These are phyloP conservation scores for Pestalotiopsis sp. DNA, from an alignment of 2,329 filamentous ascomycete genomes.

Conservation along the genomic window DNA sequence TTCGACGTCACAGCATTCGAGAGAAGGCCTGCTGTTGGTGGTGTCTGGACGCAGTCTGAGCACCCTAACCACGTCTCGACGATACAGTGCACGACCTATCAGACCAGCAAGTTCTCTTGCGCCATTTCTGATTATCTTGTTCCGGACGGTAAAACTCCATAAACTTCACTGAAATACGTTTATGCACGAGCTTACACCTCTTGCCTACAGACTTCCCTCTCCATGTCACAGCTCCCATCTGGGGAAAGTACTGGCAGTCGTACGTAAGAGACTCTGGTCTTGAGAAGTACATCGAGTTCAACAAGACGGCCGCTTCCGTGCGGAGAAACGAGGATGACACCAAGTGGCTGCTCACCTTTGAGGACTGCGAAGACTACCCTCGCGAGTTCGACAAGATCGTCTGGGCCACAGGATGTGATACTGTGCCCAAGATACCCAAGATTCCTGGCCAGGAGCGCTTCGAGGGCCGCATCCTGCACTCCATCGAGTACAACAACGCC, in stretches of 20 bases:
- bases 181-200: background rate
- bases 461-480: slow-evolving; percentile 2
- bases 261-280: background rate
- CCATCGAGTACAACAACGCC: background rate
- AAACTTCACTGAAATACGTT: background rate
- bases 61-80: background rate
- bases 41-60: slow-evolving; percentile 1
- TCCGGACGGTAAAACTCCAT: background rate
- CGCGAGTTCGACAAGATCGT: slow-evolving; percentile 11
- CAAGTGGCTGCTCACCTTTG: slow-evolving; percentile 3
- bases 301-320: background rate
- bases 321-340: background rate
- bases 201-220: background rate
- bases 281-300: slow-evolving; percentile 9
- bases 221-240: background rate
- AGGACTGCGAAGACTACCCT: slow-evolving; percentile 1
- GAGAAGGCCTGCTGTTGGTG: background rate
- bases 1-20: slow-evolving; percentile 8
- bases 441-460: slow-evolving; percentile 2
- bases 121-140: slow-evolving; percentile 6
- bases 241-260: slow-evolving; percentile 5
- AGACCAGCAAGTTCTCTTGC: slow-evolving; percentile 6
- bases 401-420: slow-evolving; percentile 7
- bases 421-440: background rate
- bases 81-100: slow-evolving; percentile 2